phyloP scores from a whole-genome alignment of 2,329 filamentous ascomycete species.

The Emmonsiellopsis sp. region DNA sequence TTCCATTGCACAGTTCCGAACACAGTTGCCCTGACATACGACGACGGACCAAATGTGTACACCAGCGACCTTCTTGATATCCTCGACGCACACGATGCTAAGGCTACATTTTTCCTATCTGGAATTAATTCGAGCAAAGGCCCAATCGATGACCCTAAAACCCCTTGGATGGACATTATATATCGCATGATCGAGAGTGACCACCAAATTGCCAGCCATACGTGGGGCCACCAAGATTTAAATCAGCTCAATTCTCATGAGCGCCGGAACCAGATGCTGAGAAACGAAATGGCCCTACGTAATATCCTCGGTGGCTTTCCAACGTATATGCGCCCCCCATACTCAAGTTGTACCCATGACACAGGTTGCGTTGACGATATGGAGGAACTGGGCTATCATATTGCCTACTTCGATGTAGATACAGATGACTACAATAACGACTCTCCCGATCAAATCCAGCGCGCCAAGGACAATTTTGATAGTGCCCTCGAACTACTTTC shows the following conservation, averaged over 20 bases:
- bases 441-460: slow-evolving; percentile 26
- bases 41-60: slow-evolving; percentile 56
- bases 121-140: slow-evolving; percentile 40
- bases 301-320: slow-evolving; percentile 42
- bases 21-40: slow-evolving; percentile 56
- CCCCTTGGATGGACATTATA: slow-evolving; percentile 31
- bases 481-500: slow-evolving; percentile 19
- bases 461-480: slow-evolving; percentile 32
- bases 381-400: slow-evolving; percentile 39
- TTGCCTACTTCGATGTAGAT: slow-evolving; percentile 39
- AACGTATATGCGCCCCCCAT: slow-evolving; percentile 46
- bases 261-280: slow-evolving; percentile 34
- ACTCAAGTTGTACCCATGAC: slow-evolving; percentile 29
- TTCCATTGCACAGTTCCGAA: slow-evolving; percentile 39
- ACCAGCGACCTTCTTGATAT: slow-evolving; percentile 54
- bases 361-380: slow-evolving; percentile 35
- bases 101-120: slow-evolving; percentile 59
- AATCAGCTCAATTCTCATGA: slow-evolving; percentile 27
- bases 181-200: slow-evolving; percentile 34
- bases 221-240: slow-evolving; percentile 43
- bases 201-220: slow-evolving; percentile 44
- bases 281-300: slow-evolving; percentile 38
- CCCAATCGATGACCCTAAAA: slow-evolving; percentile 30
- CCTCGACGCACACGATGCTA: slow-evolving; percentile 49
- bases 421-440: slow-evolving; percentile 38